phyloP scores from a whole-genome alignment of 2,329 filamentous ascomycete species.

The Verticillium nonalfalfae region DNA sequence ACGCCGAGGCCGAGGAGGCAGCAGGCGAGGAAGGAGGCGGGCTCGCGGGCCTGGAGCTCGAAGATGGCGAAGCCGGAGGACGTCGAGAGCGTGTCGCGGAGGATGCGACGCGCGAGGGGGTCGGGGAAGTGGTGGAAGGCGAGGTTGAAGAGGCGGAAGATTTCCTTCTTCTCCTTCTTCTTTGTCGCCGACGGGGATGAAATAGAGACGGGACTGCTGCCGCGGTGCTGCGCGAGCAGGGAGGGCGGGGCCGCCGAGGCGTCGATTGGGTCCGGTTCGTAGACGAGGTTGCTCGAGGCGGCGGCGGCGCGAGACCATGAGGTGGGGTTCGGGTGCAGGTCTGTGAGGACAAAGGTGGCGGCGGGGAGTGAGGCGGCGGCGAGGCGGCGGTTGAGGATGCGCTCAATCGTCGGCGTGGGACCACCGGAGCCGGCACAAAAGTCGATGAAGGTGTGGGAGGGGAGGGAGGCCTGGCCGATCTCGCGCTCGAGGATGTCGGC shows the following conservation, averaged over 20 bases:
- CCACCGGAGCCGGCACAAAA: constrained; percentile 72
- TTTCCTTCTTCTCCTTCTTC: constrained; percentile 28
- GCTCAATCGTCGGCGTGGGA: constrained; percentile 59
- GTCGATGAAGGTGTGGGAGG: constrained; percentile 60
- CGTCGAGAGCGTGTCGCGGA: constrained; percentile 58
- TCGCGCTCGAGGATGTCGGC: constrained; percentile 47
- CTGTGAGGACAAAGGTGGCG: constrained; percentile 57
- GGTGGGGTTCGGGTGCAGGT: constrained; percentile 57
- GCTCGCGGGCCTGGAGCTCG: constrained; percentile 63
- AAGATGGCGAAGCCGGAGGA: constrained; percentile 66
- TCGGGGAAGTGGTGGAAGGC: constrained; percentile 76
- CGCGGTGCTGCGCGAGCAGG: not conserved
- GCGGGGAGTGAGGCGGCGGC: constrained; percentile 16
- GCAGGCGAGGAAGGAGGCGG: constrained; percentile 47
- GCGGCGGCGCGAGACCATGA: constrained; percentile 51
- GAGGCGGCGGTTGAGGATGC: constrained; percentile 44
- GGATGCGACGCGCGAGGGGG: constrained; percentile 49
- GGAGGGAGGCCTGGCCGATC: constrained; percentile 35
- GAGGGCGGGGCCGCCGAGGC: constrained; percentile 33
- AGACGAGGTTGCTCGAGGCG: constrained; percentile 49
- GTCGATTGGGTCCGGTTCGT: constrained; percentile 56
- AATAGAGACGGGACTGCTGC: not conserved
- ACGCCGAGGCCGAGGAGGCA: constrained; percentile 46
- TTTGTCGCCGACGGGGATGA: no score
- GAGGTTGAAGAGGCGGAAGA: constrained; percentile 67